Evolutionary conservation across 331 rosid genomes (phyloP), one percentile per base, ranked within the genome.

Genomic region (Acacia pycnantha): DNA sequence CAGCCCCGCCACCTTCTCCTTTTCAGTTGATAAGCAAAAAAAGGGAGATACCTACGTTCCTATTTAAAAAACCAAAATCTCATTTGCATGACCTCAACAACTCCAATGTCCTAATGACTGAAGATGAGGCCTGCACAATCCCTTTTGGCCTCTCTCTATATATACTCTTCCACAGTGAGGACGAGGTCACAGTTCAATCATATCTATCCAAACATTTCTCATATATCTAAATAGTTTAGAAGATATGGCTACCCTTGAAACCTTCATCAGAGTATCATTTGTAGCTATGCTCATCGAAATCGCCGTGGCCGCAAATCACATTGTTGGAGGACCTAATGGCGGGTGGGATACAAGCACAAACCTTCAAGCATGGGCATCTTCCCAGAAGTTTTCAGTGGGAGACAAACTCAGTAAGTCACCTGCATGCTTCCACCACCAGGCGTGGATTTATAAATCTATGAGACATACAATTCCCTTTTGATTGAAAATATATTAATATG

Each of bases 251-350:
- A 82, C 53, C 27, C 77, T 31, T 73, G 82, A 85, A 83, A 83
- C 66, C 83, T 80, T 89, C 27, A 40, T 84, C 75, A 79, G 88
- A 61, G 22, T 85, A 46, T 85, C 78, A 8, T 37, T 86, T 33
- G 56, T 80, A 66, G 82, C 88, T 76, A 79, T 76, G 72, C 84
- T 92, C 43, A 74, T 90, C 51, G 77, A 92, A 76, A 71, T 86
- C 75, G 87, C 78, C 78, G 81, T 85, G 88, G 96, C 92, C n/a
- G 82, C 84, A 64, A 83, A 82, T 68, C 43, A 89, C 88, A 86
- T 26, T 2, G 96, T 90, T 26, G 98, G 98, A 82, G 97, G 91
- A 66, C 82, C 91, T 43, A 89, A 76, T 54, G 95, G 92, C 19
- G 88, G 88, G n/a, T 92, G 98, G 97, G 94, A 92, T 73, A 22